Conservation (phyloP, 108 stramenopile species). For the Skeletonema grethae region DNA sequence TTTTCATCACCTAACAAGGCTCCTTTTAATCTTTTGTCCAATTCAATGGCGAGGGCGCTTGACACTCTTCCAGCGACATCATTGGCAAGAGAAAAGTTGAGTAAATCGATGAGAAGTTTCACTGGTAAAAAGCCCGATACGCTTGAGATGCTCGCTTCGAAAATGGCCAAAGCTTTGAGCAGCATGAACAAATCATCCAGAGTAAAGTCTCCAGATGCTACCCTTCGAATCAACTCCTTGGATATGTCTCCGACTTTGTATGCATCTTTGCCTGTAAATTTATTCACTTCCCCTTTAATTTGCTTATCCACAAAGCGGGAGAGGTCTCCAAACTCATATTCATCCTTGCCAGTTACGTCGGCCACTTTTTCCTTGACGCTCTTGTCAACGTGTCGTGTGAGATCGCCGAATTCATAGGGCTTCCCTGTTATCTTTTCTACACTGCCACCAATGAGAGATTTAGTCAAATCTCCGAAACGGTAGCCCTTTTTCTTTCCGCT, state of each 20-base stretch:
- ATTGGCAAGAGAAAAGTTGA: slow-evolving; percentile 36
- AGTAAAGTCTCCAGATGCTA: slow-evolving; percentile 33
- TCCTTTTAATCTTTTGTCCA: slow-evolving; percentile 46
- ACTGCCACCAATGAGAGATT: slow-evolving; percentile 40
- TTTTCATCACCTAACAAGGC: slow-evolving; percentile 41
- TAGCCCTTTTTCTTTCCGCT: slow-evolving; percentile 24
- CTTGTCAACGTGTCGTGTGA: slow-evolving; percentile 29
- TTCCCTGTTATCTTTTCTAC: slow-evolving; percentile 41
- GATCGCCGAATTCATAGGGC: slow-evolving; percentile 51
- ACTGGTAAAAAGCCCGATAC: slow-evolving; percentile 42
- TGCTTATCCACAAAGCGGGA: slow-evolving; percentile 30
- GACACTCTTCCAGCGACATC: slow-evolving; percentile 35
- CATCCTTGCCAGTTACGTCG: slow-evolving; percentile 39
- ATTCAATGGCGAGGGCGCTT: slow-evolving; percentile 33
- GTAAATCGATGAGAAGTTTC: slow-evolving; percentile 32
- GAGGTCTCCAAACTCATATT: slow-evolving; percentile 51
- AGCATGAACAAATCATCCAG: slow-evolving; percentile 47
- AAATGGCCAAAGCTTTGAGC: slow-evolving; percentile 35
- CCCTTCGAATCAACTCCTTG: slow-evolving; percentile 34
- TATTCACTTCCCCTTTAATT: slow-evolving; percentile 30
- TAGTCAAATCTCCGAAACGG: slow-evolving; percentile 38
- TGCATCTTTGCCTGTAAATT: slow-evolving; percentile 27
- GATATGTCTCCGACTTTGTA: slow-evolving; percentile 38
- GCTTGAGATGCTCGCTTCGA: slow-evolving; percentile 36
- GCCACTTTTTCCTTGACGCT: slow-evolving; percentile 33